These are phyloP conservation scores for Astrocystis sublimbata DNA, from an alignment of 495 filamentous ascomycete species.

Conservation along the genomic window DNA sequence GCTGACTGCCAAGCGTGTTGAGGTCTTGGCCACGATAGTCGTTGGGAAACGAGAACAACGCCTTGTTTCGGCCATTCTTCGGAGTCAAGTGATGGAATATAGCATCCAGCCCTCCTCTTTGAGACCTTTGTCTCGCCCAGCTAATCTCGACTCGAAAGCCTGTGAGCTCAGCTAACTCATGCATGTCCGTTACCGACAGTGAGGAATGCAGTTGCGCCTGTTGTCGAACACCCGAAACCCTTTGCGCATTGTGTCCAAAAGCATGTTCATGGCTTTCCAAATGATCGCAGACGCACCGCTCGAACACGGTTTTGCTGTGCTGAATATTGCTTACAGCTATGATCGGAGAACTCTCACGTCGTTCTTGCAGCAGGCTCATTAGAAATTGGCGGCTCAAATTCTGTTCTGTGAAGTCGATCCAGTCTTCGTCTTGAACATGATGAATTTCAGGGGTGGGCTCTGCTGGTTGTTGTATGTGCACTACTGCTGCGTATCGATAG, in stretches of 20 bases:
- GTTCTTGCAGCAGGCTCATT: background rate
- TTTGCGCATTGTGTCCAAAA: background rate
- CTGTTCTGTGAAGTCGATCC: background rate
- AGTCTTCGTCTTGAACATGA: background rate
- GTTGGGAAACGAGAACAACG: slow-evolving; percentile 5
- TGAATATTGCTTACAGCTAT: slow-evolving; percentile 4
- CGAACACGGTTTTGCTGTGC: background rate
- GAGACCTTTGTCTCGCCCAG: slow-evolving; percentile 21
- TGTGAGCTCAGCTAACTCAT: slow-evolving; percentile 7
- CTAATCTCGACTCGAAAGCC: slow-evolving; percentile 25
- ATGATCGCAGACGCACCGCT: background rate
- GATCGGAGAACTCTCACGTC: background rate
- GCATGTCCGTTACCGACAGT: slow-evolving; percentile 9
- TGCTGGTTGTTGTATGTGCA: slow-evolving; percentile 11
- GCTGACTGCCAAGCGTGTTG: slow-evolving; percentile 6
- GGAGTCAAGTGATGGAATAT: slow-evolving; percentile 18
- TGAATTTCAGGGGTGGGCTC: background rate
- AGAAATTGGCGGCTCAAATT: background rate
- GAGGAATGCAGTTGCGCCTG: background rate
- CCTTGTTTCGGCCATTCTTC: background rate
- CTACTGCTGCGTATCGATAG: slow-evolving; percentile 24
- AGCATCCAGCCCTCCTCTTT: slow-evolving; percentile 20
- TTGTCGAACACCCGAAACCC: background rate
- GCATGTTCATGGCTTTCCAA: background rate
- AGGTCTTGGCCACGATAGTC: slow-evolving; percentile 2